A percentile compares a stretch with the other conserved stretches of the same genome.
phyloP scores from a whole-genome alignment of 306 rosid species.

The Dryas alaskensis region DNA sequence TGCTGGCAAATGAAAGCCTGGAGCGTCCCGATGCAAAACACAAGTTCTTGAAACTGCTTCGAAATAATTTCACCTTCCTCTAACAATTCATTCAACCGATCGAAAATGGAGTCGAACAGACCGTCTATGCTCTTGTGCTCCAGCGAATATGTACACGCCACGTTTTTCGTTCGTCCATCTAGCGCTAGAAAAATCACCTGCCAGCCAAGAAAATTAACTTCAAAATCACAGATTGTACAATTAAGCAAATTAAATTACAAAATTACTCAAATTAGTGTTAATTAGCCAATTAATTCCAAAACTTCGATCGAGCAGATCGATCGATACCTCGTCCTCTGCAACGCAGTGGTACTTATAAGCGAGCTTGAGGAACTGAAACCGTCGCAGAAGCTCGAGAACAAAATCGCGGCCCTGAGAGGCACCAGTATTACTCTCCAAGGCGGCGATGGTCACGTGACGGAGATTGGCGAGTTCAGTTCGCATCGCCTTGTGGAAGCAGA shows the following conservation, averaged over 20 bases:
- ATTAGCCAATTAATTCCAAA: not conserved
- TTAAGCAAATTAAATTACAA: not conserved
- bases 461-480: slow-evolving; percentile 63
- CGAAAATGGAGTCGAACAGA: slow-evolving; percentile 57
- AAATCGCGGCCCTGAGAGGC: slow-evolving; percentile 20
- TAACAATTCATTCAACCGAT: slow-evolving; percentile 48
- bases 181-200: slow-evolving; percentile 77
- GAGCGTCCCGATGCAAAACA: slow-evolving; percentile 59
- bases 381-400: slow-evolving; percentile 40
- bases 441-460: slow-evolving; percentile 39
- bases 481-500: slow-evolving; percentile 69
- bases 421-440: slow-evolving; percentile 32
- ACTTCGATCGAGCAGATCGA: too few relatives aligned
- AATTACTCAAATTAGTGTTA: not conserved
- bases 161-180: slow-evolving; percentile 64
- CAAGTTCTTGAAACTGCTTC: slow-evolving; percentile 67
- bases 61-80: slow-evolving; percentile 35
- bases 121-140: slow-evolving; percentile 63
- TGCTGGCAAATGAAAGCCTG: slow-evolving; percentile 58
- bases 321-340: slow-evolving; percentile 76
- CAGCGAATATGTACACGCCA: slow-evolving; percentile 62
- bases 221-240: not conserved
- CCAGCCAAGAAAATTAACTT: slow-evolving; percentile 30
- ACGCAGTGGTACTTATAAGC: slow-evolving; percentile 65
- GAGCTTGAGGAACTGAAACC: slow-evolving; percentile 70